These are phyloP conservation scores for Adansonia grandidieri DNA, from an alignment of 441 rosid species.

Conservation along the genomic window DNA sequence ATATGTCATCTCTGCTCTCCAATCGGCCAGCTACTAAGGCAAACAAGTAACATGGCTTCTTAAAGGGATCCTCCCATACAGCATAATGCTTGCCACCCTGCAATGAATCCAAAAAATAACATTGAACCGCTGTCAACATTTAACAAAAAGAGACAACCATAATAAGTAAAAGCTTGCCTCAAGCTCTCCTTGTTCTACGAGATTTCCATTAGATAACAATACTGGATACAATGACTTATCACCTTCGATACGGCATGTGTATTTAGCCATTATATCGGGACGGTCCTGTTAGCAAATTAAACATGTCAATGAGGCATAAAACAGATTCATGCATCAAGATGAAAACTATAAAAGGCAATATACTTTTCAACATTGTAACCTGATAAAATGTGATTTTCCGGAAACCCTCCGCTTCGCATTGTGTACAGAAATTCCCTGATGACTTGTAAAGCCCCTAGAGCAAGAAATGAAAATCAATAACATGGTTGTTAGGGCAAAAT, in stretches of 20 bases:
- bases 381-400: conserved; percentile 90
- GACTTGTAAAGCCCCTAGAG: conserved; percentile 92
- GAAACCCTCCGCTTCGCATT: conserved; percentile 98
- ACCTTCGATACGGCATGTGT: conserved; percentile 89
- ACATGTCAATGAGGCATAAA: conserved; percentile 24
- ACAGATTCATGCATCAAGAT: conserved; percentile 19
- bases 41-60: conserved; percentile 95
- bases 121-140: conserved; percentile 21
- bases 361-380: conserved; percentile 42
- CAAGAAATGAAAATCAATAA: conserved; percentile 25
- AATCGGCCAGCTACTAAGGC: conserved; percentile 93
- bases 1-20: conserved; percentile 88
- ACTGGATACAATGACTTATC: conserved; percentile 90
- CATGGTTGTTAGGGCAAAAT: neutral
- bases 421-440: conserved; percentile 92
- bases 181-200: conserved; percentile 71
- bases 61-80: conserved; percentile 96
- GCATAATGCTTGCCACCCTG: conserved; percentile 91
- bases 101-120: conserved; percentile 23
- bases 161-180: conserved; percentile 54
- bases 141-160: conserved; percentile 6
- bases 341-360: conserved; percentile 23
- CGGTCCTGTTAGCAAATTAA: conserved; percentile 66
- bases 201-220: conserved; percentile 91
- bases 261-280: conserved; percentile 97